phyloP scores from a whole-genome alignment of 208 protist species.

The Strigomonas culicis region DNA sequence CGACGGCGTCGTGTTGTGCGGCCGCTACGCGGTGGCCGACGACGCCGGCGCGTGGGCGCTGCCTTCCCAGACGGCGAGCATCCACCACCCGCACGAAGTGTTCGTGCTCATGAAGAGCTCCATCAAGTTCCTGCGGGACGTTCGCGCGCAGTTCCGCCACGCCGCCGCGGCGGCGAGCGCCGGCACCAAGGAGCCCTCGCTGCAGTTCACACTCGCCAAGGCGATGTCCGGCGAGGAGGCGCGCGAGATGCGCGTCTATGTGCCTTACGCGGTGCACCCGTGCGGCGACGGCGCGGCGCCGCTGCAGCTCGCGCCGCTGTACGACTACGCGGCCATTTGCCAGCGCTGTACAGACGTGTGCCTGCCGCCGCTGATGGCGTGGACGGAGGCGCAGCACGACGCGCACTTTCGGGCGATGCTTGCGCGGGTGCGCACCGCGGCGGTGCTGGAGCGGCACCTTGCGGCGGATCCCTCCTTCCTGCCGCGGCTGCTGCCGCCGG shows the following conservation, averaged over 20 bases:
- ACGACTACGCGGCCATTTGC: constrained; percentile 47
- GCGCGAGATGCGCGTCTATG: constrained; percentile 64
- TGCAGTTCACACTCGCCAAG: constrained; percentile 63
- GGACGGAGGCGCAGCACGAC: constrained; percentile 62
- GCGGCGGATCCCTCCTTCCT: constrained; percentile 13
- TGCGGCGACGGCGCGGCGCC: neutral
- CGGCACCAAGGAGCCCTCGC: neutral
- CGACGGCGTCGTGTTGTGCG: constrained; percentile 75
- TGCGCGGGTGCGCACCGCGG: constrained; percentile 35
- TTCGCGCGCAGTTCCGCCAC: constrained; percentile 41
- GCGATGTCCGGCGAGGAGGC: constrained; percentile 42
- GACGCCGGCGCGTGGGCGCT: constrained; percentile 74
- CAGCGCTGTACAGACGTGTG: constrained; percentile 81
- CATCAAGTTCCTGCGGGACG: constrained; percentile 62
- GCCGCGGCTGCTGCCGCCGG: neutral
- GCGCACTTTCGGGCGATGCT: constrained; percentile 37
- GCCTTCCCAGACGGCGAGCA: constrained; percentile 44
- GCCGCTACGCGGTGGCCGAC: constrained; percentile 69
- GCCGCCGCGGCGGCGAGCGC: neutral
- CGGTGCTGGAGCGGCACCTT: constrained; percentile 42
- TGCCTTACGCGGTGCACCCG: constrained; percentile 49
- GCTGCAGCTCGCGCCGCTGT: neutral
- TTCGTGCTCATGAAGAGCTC: constrained; percentile 83
- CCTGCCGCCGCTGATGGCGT: constrained; percentile 68
- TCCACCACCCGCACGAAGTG: constrained; percentile 54